Conservation (phyloP, 2,329 filamentous ascomycete species). For the Alternaria arbusti region DNA sequence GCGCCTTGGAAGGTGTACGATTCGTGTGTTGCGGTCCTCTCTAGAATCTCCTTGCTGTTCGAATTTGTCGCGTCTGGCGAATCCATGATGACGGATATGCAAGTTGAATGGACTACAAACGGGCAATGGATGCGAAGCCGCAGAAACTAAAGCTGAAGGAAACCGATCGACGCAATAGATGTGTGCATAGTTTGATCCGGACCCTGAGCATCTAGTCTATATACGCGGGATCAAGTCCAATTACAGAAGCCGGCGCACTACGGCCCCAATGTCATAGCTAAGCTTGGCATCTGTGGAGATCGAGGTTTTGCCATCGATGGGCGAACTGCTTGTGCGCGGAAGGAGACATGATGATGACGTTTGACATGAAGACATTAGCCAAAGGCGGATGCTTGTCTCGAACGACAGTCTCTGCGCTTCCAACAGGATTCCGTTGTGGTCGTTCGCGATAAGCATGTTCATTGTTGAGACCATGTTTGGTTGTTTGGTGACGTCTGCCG, state of each 20-base stretch:
- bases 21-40: constrained; percentile 29
- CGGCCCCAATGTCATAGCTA: not conserved
- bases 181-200: not conserved
- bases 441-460: not conserved
- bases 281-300: constrained; percentile 9
- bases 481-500: constrained; percentile 4
- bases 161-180: not conserved
- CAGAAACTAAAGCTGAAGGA: not conserved
- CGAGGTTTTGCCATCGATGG: not conserved
- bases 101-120: not conserved
- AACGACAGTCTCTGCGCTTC: not conserved
- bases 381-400: not conserved
- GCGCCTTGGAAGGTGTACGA: constrained; percentile 46
- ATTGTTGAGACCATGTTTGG: not conserved
- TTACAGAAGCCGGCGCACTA: not conserved
- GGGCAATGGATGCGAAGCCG: not conserved
- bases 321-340: not conserved
- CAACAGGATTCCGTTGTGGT: not conserved
- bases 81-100: not conserved
- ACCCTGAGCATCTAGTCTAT: not conserved
- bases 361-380: not conserved
- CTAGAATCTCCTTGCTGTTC: constrained; percentile 2
- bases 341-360: not conserved
- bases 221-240: not conserved
- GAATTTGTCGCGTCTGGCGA: not conserved